Base-by-base conservation (phyloP, 768 basidiomycete genomes). In the Hysterangium stoloniferum region DNA sequence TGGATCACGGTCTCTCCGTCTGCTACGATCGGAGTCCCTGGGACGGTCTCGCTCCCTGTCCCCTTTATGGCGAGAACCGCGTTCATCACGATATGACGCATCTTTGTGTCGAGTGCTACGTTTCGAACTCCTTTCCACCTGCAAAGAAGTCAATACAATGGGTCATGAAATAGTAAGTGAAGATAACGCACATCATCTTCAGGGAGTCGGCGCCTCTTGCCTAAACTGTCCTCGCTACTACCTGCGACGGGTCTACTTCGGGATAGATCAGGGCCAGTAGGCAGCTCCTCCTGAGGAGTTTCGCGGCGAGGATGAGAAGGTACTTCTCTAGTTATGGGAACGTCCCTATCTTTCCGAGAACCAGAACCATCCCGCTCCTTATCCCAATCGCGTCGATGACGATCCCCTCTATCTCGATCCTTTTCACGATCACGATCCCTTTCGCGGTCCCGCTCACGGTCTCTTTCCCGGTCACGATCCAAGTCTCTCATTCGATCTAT, bases 61-160 rank as follows among this genome's bases (percentile, higher is more conserved):
- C 11, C 71, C 68, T 12, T 71, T 70, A 46, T 86, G 78, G 24
- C 86, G 79, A 55, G 68, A 68, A 9, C 38, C 17, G 31, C 86
- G 75, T 33, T 89, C 86, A 49, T 89, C 87, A 43, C 86, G 79
- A 59, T 86, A 84, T 6, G 45, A 6, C 22, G 20, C 17, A 27
- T 77, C 66, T 2, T 88, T 86, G 61, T 85, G 86, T 43, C 87
- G 80, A 52, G 86, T 83, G 52, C 78, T 77, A n/a, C 87, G 82
- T 64, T 90, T 90, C n/a, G 81, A 76, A 29, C 75, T 73, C 57
- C 87, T 78, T 45, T 90, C 87, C 54, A 78, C 66, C 85, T 88
- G 61, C 34, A 53, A 24, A 33, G 37, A 7, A 28, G 29, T 29
- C 20, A 37, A 29, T 29, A 15, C 19, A 24, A 27, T 6, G 6